phyloP scores from a whole-genome alignment of 345 rosid genomes.

The Hevea brasiliensis region DNA sequence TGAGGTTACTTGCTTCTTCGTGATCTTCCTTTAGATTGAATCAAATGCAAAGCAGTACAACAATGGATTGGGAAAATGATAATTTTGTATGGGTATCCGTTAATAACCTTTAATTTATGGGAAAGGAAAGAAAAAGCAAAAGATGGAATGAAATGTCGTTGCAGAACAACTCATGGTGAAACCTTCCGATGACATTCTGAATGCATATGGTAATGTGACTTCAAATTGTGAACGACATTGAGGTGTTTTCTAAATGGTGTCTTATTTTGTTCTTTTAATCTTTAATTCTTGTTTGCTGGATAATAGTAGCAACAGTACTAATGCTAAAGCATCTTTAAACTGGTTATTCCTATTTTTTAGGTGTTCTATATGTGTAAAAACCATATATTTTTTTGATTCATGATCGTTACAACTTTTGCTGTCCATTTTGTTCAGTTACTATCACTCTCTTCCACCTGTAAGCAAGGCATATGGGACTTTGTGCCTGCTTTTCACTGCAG shows the following conservation, averaged over 20 bases:
- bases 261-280: neutral
- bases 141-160: no score
- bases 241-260: no score
- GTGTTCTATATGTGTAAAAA: neutral
- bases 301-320: no score
- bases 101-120: no score
- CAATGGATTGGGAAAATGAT: neutral
- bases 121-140: no score
- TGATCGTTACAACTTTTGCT: neutral
- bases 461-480: conserved; percentile 85
- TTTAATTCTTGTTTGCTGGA: neutral
- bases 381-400: neutral
- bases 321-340: neutral
- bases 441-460: conserved; percentile 86
- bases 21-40: neutral
- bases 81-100: neutral
- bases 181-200: no score
- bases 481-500: conserved; percentile 60
- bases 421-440: conserved; percentile 50
- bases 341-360: neutral
- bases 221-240: no score
- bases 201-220: no score
- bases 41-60: neutral
- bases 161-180: no score
- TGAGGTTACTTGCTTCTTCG: no score